Percentiles rank a stretch among this genome's conserved stretches.
Evolutionary conservation across 2,329 filamentous ascomycete species (phyloP).

Genomic region (Didymella keratinophila): DNA sequence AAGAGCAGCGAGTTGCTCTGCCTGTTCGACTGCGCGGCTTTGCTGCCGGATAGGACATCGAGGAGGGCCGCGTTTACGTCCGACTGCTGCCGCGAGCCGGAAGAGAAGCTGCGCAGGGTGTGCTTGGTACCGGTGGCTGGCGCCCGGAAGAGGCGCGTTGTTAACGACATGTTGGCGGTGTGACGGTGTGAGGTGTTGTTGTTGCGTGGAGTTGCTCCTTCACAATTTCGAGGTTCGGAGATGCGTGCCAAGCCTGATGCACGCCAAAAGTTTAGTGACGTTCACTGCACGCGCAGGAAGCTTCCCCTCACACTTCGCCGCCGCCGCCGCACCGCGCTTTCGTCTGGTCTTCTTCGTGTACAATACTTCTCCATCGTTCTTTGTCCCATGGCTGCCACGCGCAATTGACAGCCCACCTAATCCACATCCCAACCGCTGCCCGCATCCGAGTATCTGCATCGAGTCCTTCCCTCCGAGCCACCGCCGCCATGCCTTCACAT

Average conservation of each 20-base stretch:
- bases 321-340: slow-evolving; percentile 1
- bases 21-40: slow-evolving; percentile 11
- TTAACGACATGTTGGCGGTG: slow-evolving; percentile 34
- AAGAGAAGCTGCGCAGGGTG: slow-evolving; percentile 39
- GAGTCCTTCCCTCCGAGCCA: slow-evolving; percentile 1
- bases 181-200: slow-evolving; percentile 6
- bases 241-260: slow-evolving; percentile 3
- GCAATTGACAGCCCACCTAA: background rate
- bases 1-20: slow-evolving; percentile 18
- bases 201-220: slow-evolving; percentile 10
- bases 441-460: background rate
- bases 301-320: slow-evolving; percentile 17
- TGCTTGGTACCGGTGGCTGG: slow-evolving; percentile 12
- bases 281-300: background rate
- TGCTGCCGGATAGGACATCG: slow-evolving; percentile 27
- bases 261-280: slow-evolving; percentile 14
- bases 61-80: slow-evolving; percentile 25
- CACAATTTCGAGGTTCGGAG: slow-evolving; percentile 13
- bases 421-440: background rate
- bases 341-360: slow-evolving; percentile 24
- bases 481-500: slow-evolving; percentile 63
- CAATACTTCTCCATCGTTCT: slow-evolving; percentile 23
- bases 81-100: slow-evolving; percentile 31
- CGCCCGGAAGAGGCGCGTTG: slow-evolving; percentile 26
- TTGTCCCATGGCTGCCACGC: background rate